Evolutionary conservation across 2,329 filamentous ascomycete genomes (phyloP).

Genomic region (Pseudogymnoascus sp.): DNA sequence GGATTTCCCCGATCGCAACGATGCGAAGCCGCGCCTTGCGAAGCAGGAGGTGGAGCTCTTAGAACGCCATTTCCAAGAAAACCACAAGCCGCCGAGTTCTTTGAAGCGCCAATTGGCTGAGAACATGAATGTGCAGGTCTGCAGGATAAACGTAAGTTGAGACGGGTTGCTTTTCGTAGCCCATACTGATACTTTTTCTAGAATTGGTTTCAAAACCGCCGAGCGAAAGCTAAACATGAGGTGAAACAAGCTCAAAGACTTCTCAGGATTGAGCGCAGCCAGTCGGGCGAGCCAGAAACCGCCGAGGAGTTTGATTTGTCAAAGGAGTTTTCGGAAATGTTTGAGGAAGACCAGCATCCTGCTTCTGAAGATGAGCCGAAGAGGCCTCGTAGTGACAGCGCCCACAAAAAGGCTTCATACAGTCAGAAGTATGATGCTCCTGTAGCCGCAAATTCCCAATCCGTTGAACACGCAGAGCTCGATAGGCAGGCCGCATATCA

Average conservation of each 20-base stretch:
- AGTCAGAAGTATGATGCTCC: constrained; percentile 3
- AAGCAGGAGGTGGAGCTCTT: constrained; percentile 52
- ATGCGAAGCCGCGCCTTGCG: constrained; percentile 45
- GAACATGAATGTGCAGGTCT: constrained; percentile 52
- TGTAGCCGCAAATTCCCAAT: not conserved
- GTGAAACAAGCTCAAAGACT: constrained; percentile 42
- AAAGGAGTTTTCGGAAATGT: constrained; percentile 8
- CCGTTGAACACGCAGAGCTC: not conserved
- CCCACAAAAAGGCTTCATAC: not conserved
- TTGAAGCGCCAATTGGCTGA: constrained; percentile 54
- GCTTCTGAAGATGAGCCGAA: not conserved
- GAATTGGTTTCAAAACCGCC: constrained; percentile 58
- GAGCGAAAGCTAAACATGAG: constrained; percentile 51
- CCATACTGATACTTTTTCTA: constrained; percentile 30
- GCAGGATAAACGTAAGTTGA: constrained; percentile 51
- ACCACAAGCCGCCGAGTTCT: constrained; percentile 55
- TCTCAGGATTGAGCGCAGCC: constrained; percentile 32
- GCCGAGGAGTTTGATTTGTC: constrained; percentile 17
- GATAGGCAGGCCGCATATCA: constrained; percentile 5
- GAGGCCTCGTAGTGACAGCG: not conserved
- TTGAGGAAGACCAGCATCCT: constrained; percentile 4
- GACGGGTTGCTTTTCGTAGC: not conserved
- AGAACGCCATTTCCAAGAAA: constrained; percentile 54
- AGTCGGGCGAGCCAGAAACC: constrained; percentile 24
- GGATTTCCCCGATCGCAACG: constrained; percentile 19